phyloP scores from a whole-genome alignment of 805 yeast species.

The Wickerhamiella siamensis region DNA sequence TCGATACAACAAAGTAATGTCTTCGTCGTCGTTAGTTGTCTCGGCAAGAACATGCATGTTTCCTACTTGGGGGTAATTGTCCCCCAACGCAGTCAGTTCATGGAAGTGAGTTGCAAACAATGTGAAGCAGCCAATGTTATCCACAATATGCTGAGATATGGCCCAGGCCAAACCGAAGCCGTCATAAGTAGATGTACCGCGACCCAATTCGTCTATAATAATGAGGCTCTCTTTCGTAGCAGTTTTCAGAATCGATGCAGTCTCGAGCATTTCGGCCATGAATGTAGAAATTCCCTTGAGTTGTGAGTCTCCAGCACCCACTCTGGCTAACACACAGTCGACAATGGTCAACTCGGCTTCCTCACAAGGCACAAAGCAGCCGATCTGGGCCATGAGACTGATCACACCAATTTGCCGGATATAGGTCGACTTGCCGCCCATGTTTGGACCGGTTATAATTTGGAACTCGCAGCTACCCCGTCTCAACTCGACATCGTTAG shows the following conservation, averaged over 20 bases:
- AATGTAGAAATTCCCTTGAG: constrained; percentile 93
- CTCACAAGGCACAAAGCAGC: constrained; percentile 62
- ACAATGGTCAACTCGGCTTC: constrained; percentile 70
- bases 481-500: constrained; percentile 68
- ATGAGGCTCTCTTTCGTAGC: constrained; percentile 70
- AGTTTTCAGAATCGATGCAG: constrained; percentile 69
- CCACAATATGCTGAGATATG: constrained; percentile 72
- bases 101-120: constrained; percentile 96
- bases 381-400: constrained; percentile 62
- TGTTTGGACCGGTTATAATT: constrained; percentile 78
- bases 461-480: constrained; percentile 50
- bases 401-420: constrained; percentile 64
- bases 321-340: constrained; percentile 87
- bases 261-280: constrained; percentile 92
- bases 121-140: constrained; percentile 58
- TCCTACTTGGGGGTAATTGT: constrained; percentile 42
- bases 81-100: constrained; percentile 72
- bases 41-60: constrained; percentile 92
- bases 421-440: constrained; percentile 78
- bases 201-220: constrained; percentile 87
- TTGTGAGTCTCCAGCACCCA: constrained; percentile 98
- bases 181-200: constrained; percentile 89
- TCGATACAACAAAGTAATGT: constrained; percentile 74
- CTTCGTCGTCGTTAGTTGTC: constrained; percentile 36
- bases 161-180: constrained; percentile 98